These are phyloP conservation scores for Alternaria infectoria DNA, from an alignment of 2,329 filamentous ascomycete genomes.

Conservation along the genomic window DNA sequence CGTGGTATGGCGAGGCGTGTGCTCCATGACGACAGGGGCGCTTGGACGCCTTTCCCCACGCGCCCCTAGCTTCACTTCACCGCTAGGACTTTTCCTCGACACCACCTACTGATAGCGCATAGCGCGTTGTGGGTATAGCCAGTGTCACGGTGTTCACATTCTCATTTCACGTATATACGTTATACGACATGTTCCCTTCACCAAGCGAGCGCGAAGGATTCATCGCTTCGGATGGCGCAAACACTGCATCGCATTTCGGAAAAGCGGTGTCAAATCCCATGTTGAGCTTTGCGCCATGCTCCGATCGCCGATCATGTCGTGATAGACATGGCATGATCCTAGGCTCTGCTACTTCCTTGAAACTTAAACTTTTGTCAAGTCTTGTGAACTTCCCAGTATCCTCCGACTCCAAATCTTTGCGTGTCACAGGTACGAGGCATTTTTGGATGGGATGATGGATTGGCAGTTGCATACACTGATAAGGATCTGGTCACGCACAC, in stretches of 20 bases:
- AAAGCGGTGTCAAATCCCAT: conserved; percentile 16
- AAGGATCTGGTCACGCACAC: conserved; percentile 12
- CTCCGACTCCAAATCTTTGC: not conserved
- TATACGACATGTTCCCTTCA: not conserved
- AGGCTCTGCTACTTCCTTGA: not conserved
- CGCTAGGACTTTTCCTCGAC: conserved; percentile 18
- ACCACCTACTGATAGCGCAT: conserved; percentile 14
- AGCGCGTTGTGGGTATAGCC: not conserved
- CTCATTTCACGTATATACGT: not conserved
- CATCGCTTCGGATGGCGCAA: not conserved
- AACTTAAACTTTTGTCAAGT: not conserved
- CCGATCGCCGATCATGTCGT: conserved; percentile 10
- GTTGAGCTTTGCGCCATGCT: conserved; percentile 1
- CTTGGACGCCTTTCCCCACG: conserved; percentile 1
- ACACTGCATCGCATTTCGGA: conserved; percentile 6
- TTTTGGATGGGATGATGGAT: not conserved
- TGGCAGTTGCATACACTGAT: conserved; percentile 5
- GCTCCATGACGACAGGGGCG: conserved; percentile 21
- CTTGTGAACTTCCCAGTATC: not conserved
- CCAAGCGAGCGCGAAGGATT: not conserved
- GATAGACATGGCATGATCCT: not conserved
- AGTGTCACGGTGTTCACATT: not conserved
- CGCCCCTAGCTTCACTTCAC: conserved; percentile 11
- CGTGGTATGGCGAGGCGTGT: conserved; percentile 2
- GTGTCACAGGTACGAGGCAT: conserved; percentile 1